Evolutionary conservation across 176 grass and related monocot species (phyloP).

Genomic region (Triticum dicoccoides): DNA sequence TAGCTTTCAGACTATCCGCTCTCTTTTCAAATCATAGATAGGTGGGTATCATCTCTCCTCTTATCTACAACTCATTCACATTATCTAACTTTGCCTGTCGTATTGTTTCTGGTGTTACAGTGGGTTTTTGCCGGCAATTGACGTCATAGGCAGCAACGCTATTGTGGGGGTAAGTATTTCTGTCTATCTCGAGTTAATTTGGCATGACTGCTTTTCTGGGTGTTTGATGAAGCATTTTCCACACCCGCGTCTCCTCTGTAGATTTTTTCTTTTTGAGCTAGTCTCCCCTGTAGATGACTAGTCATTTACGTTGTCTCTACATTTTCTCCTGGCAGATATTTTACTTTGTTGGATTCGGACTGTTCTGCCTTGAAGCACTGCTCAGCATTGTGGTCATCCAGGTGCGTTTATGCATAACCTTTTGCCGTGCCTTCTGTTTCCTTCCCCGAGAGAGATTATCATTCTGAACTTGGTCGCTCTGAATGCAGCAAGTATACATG

Average conservation of each 20-base stretch:
- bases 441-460: background rate
- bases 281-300: background rate
- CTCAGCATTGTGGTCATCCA: conserved; percentile 87
- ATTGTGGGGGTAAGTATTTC: conserved; percentile 78
- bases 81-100: conserved; percentile 2
- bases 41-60: background rate
- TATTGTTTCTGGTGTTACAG: conserved; percentile 40
- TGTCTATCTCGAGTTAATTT: background rate
- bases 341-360: conserved; percentile 91
- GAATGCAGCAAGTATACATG: conserved; percentile 81
- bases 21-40: background rate
- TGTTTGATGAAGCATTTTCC: background rate
- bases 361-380: conserved; percentile 85
- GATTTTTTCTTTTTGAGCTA: background rate
- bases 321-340: conserved; percentile 61
- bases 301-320: conserved; percentile 14
- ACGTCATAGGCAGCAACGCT: conserved; percentile 58
- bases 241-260: background rate
- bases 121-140: conserved; percentile 89
- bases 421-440: background rate
- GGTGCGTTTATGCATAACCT: conserved; percentile 35
- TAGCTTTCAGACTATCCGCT: background rate
- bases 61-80: background rate
- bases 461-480: background rate
- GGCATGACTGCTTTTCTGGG: background rate